Evolutionary conservation across 2,329 filamentous ascomycete genomes (phyloP).

Genomic region (Xylariaceae sp.): DNA sequence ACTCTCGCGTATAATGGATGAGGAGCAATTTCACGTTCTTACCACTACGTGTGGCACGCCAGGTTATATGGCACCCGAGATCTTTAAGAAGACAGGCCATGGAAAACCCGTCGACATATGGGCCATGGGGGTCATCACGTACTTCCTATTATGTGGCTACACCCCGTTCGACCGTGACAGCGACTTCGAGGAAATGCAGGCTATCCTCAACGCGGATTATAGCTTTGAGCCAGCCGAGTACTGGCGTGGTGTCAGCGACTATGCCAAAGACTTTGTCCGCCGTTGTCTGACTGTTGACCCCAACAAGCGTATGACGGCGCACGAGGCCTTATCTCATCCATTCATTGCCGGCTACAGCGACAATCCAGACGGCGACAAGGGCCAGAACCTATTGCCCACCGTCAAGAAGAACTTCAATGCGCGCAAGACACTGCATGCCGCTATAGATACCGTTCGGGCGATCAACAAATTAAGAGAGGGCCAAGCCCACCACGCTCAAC

Average conservation of each 20-base stretch:
- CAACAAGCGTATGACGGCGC: conserved; percentile 80
- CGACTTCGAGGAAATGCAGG: conserved; percentile 99
- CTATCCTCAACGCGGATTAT: conserved; percentile 94
- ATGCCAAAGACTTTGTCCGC: conserved; percentile 87
- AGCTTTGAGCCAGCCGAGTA: conserved; percentile 91
- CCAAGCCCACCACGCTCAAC: conserved; percentile 42
- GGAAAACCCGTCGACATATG: conserved; percentile 98
- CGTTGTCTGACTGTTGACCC: conserved; percentile 90
- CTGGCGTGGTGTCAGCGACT: conserved; percentile 87
- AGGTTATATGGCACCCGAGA: conserved; percentile 98
- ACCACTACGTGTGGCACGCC: conserved; percentile 97
- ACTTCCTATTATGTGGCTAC: conserved; percentile 96
- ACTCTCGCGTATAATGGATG: conserved; percentile 94
- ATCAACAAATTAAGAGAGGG: conserved; percentile 68
- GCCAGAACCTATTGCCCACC: conserved; percentile 61
- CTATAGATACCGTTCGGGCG: conserved; percentile 66
- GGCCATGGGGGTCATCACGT: conserved; percentile 98
- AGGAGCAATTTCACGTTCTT: conserved; percentile 95
- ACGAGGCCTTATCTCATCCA: conserved; percentile 66
- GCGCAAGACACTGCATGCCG: conserved; percentile 62
- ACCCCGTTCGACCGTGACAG: conserved; percentile 96
- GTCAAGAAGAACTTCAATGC: conserved; percentile 75
- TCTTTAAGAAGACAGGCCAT: conserved; percentile 97
- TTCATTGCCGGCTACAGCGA: conserved; percentile 56
- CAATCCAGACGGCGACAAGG: conserved; percentile 44